Conservation (phyloP, 2,329 filamentous ascomycete genomes). For the Eurotiales sp. region DNA sequence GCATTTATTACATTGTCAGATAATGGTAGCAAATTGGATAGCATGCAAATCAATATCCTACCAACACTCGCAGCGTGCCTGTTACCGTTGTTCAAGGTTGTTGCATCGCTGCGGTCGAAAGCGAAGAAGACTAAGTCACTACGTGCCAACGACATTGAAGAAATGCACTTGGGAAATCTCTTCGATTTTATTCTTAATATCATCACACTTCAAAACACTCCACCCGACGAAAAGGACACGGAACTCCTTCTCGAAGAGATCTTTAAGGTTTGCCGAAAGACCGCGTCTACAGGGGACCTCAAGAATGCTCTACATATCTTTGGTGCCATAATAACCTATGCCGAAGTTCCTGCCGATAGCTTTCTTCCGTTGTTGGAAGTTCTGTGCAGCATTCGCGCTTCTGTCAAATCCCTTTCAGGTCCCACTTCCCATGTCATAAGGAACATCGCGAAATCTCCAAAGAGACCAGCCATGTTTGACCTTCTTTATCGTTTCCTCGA, state of each 20-base stretch:
- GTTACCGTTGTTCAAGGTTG: constrained; percentile 35
- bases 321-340: constrained; percentile 40
- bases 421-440: constrained; percentile 41
- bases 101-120: constrained; percentile 34
- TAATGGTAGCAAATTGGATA: constrained; percentile 41
- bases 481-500: constrained; percentile 34
- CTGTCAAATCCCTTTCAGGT: constrained; percentile 40
- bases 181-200: constrained; percentile 42
- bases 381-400: constrained; percentile 43
- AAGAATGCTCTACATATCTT: constrained; percentile 41
- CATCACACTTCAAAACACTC: constrained; percentile 39
- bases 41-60: constrained; percentile 35
- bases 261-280: constrained; percentile 39
- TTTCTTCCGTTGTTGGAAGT: constrained; percentile 38
- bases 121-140: constrained; percentile 33
- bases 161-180: constrained; percentile 30
- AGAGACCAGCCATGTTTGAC: constrained; percentile 37
- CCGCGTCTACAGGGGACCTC: constrained; percentile 39
- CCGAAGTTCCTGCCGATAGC: constrained; percentile 36
- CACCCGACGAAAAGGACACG: constrained; percentile 33
- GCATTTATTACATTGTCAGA: constrained; percentile 40
- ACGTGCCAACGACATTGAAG: constrained; percentile 33
- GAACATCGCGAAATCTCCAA: constrained; percentile 37
- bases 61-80: constrained; percentile 39
- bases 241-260: constrained; percentile 34